These are phyloP conservation scores for Trichosporon ovoides DNA, from an alignment of 1,284 basidiomycete genomes.

Conservation along the genomic window DNA sequence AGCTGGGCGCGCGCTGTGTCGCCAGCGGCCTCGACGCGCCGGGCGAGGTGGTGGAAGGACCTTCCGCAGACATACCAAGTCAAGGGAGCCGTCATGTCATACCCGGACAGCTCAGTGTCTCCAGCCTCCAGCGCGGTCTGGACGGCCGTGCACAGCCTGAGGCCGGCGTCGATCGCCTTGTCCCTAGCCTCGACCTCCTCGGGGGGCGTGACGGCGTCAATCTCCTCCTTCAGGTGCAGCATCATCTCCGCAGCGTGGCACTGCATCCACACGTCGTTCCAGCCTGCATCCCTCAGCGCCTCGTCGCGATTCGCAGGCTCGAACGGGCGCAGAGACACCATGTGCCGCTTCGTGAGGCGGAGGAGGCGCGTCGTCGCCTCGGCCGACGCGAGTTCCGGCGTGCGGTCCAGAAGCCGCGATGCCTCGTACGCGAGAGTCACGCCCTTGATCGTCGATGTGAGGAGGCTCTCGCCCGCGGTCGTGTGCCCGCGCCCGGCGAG, in stretches of 20 bases:
- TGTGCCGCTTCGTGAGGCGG: constrained; percentile 24
- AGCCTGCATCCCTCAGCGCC: constrained; percentile 8
- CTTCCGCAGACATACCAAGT: constrained; percentile 18
- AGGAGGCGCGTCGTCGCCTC: constrained; percentile 23
- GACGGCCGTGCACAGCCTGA: constrained; percentile 23
- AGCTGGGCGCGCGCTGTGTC: constrained; percentile 9
- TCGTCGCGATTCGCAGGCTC: constrained; percentile 10
- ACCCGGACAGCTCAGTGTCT: constrained; percentile 18
- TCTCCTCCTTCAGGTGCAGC: constrained; percentile 29
- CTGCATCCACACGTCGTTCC: constrained; percentile 27
- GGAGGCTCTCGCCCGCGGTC: constrained; percentile 17
- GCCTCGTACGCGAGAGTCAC: constrained; percentile 25
- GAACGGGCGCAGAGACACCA: constrained; percentile 21
- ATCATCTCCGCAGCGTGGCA: constrained; percentile 21
- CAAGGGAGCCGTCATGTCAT: constrained; percentile 21
- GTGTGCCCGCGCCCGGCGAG: constrained; percentile 12
- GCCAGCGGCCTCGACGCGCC: constrained; percentile 8
- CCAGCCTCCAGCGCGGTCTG: constrained; percentile 22
- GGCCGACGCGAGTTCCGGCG: constrained; percentile 8
- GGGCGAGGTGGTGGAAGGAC: constrained; percentile 15
- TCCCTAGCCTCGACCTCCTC: constrained; percentile 21
- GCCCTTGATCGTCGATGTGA: constrained; percentile 24
- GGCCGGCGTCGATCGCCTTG: constrained; percentile 22
- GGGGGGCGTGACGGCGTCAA: constrained; percentile 19
- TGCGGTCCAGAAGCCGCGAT: constrained; percentile 9